A percentile compares a stretch with the other conserved stretches of the same genome.
Evolutionary conservation across 176 grass and related monocot genomes (phyloP).

Genomic region (Miscanthus lutarioriparius): DNA sequence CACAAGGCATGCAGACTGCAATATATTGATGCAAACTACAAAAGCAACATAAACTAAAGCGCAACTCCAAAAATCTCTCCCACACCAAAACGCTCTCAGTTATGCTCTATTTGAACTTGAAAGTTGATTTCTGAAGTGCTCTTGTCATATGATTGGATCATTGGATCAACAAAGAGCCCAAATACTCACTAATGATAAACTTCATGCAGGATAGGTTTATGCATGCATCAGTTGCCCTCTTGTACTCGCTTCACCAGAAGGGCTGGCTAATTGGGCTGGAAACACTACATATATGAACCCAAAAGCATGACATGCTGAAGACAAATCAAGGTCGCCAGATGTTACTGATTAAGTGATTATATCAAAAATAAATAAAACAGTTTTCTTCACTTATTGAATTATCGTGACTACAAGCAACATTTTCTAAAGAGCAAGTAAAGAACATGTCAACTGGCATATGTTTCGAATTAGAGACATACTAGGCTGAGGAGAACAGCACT

Average conservation of each 20-base stretch:
- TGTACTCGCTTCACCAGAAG: not conserved
- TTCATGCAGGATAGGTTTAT: slow-evolving; percentile 8
- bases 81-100: slow-evolving; percentile 17
- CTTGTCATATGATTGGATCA: not conserved
- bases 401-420: not conserved
- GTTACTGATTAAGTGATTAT: not conserved
- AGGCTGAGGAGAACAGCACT: slow-evolving; percentile 86
- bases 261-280: not conserved
- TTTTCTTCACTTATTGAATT: not conserved
- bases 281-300: not conserved
- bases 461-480: slow-evolving; percentile 52
- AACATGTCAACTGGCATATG: slow-evolving; percentile 11
- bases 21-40: slow-evolving; percentile 14
- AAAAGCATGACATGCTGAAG: not conserved
- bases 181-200: not conserved
- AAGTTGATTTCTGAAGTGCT: not conserved
- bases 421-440: not conserved
- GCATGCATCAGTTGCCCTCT: not conserved
- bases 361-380: no score
- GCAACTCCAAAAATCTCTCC: not conserved
- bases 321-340: slow-evolving; percentile 6
- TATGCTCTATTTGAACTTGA: slow-evolving; percentile 4
- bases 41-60: slow-evolving; percentile 23
- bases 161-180: not conserved
- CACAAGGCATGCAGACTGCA: slow-evolving; percentile 21